Percentiles rank a stretch among this genome's conserved stretches.
These are phyloP conservation scores for Coemansia sp. DNA, from an alignment of 192 early-diverging fungal species.

Conservation along the genomic window DNA sequence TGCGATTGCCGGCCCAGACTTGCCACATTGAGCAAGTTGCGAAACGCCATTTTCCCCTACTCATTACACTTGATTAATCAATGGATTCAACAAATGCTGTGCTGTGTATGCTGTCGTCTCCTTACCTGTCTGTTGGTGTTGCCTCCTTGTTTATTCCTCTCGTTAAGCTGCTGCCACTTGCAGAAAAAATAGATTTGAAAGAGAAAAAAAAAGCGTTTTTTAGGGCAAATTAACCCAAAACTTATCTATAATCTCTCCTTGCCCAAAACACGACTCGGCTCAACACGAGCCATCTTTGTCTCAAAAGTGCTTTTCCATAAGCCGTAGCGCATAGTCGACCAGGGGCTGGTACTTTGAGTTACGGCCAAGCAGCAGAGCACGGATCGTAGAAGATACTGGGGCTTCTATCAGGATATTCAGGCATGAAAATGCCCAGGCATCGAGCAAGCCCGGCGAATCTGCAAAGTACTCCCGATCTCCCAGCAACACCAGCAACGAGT, in stretches of 20 bases:
- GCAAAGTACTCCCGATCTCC: slow-evolving; percentile 21
- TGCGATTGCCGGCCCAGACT: slow-evolving; percentile 13
- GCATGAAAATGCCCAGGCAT: slow-evolving; percentile 39
- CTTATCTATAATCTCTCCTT: too few species aligned
- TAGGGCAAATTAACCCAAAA: too few species aligned
- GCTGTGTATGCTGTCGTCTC: too few species aligned
- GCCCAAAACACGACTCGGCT: neutral
- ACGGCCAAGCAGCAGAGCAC: slow-evolving; percentile 13
- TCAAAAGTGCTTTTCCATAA: slow-evolving; percentile 16
- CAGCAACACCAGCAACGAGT: slow-evolving; percentile 28
- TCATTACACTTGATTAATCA: neutral
- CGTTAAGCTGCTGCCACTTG: too few species aligned
- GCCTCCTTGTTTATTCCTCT: too few species aligned
- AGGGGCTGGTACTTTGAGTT: slow-evolving; percentile 25
- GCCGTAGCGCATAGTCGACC: slow-evolving; percentile 23
- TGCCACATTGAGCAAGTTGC: slow-evolving; percentile 32
- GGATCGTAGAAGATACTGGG: slow-evolving; percentile 31
- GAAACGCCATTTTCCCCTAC: slow-evolving; percentile 20
- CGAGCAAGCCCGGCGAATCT: slow-evolving; percentile 19
- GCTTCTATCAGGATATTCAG: slow-evolving; percentile 28
- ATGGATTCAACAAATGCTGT: neutral
- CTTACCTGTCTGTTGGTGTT: too few species aligned
- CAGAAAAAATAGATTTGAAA: too few species aligned
- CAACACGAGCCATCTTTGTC: neutral
- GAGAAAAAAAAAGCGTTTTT: too few species aligned